phyloP scores from a whole-genome alignment of 106 monocot genomes.

The Dendrobium huoshanense region DNA sequence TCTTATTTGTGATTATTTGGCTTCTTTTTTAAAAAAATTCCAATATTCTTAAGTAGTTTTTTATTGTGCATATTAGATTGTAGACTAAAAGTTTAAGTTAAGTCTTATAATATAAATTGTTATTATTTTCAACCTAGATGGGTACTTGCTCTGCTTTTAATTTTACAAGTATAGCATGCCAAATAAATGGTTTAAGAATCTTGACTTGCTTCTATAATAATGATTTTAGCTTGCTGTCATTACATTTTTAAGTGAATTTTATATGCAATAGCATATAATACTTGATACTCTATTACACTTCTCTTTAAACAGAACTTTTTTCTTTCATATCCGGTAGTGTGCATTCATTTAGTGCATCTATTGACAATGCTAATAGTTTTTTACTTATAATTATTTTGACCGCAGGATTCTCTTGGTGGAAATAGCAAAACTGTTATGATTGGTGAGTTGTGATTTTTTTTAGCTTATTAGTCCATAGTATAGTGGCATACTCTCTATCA shows the following conservation, averaged over 20 bases:
- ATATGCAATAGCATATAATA: background rate
- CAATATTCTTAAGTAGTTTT: background rate
- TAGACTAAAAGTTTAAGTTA: background rate
- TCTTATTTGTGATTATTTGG: background rate
- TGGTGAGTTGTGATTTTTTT: constrained; percentile 29
- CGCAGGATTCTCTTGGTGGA: constrained; percentile 94
- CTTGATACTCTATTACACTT: background rate
- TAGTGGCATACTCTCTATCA: background rate
- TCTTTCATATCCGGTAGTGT: background rate
- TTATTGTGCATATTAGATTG: background rate
- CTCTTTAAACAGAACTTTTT: background rate
- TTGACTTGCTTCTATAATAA: background rate
- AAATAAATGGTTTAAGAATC: background rate
- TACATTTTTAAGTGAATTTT: background rate
- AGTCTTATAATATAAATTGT: background rate
- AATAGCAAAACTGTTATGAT: constrained; percentile 99
- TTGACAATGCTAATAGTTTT: background rate
- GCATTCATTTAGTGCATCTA: background rate
- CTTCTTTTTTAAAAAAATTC: background rate
- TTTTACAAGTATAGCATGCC: background rate
- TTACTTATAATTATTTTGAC: constrained; percentile 1
- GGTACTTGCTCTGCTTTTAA: background rate
- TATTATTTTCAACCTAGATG: background rate
- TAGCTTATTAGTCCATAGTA: background rate
- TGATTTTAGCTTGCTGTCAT: background rate